Percentiles rank a stretch among this genome's conserved stretches.
Conservation (phyloP, 192 early-diverging fungal genomes). For the Geranomyces variabilis region DNA sequence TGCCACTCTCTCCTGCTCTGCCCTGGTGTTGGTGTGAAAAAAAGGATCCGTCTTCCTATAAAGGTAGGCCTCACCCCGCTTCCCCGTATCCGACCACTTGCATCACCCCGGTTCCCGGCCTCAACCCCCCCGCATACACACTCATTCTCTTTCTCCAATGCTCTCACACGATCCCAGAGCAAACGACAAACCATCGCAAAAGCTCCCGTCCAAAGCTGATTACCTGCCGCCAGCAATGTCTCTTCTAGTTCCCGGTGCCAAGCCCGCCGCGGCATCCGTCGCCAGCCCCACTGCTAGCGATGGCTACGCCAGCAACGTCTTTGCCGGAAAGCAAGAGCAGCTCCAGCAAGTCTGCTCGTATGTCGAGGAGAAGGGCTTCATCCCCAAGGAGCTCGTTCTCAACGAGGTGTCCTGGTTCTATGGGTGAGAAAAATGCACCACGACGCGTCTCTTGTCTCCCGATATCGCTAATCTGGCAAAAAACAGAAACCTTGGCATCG, state of each 20-base stretch:
- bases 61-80: too few species aligned
- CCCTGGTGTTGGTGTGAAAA: too few species aligned
- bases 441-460: constrained; percentile 17
- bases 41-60: too few species aligned
- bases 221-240: constrained; percentile 36
- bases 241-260: constrained; percentile 38
- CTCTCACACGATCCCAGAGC: too few species aligned
- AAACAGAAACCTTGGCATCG: constrained; percentile 88
- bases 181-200: too few species aligned
- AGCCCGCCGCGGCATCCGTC: background rate
- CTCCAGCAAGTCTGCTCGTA: constrained; percentile 82
- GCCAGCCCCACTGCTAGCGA: constrained; percentile 6
- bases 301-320: constrained; percentile 74
- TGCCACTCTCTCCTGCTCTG: too few species aligned
- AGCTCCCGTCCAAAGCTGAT: too few species aligned
- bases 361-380: constrained; percentile 84
- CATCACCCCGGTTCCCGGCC: too few species aligned
- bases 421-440: constrained; percentile 54
- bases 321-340: constrained; percentile 90
- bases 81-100: too few species aligned
- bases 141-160: too few species aligned
- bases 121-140: too few species aligned
- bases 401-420: constrained; percentile 97
- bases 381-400: constrained; percentile 86
- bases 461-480: too few species aligned